Base-by-base conservation (phyloP, 2,329 filamentous ascomycete species). In the Nectriaceae sp. region DNA sequence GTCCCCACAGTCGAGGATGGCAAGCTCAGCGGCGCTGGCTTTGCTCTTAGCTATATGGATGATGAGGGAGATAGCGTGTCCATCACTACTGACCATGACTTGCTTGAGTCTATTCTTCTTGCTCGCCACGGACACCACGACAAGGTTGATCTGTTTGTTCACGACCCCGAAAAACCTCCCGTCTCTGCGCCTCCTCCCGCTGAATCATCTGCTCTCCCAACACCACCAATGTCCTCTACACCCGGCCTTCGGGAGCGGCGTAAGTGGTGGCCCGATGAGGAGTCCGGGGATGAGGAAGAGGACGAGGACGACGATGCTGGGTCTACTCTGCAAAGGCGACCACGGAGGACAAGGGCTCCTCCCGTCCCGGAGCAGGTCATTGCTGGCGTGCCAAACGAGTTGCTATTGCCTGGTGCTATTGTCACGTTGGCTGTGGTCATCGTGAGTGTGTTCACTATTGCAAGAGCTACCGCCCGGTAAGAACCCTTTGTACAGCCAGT, bases 61-160 rank as follows among this genome's bases (percentile, higher is more conserved):
- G 93, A 97, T 61, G 94, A 99, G 66, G 93, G 94, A 47, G 94
- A 99, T 67, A 92, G 90, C 1, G 91, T 99, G 15, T 96, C 92
- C 35, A 96, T 99, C 67, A 99, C 94, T 11, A 96, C 93, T 0
- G 91, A 97, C 65, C 87, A 93, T 56, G 94, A 99, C 66, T 80
- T 99, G 36, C 73, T 94, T 2, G 94, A 99, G 70, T 91, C 94
- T 2, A 90, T 99, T 57, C 78, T 86, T 18, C 80, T 97, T 21
- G 90, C 93, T 4, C 87, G 90, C 51, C 85, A 88, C 49, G 80
- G 82, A 39, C 84, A 78, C 59, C 85, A 84, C 39, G 94, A 97
- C 60, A 99, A 99, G 78, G 94, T 99, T 18, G 94, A 99, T 63
- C 80, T 99, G 15, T 97, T 96, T 62, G 92, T 97, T 11, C 94